These are phyloP conservation scores for Aspergillus novoparasiticus DNA, from an alignment of 2,329 filamentous ascomycete species.

Conservation along the genomic window DNA sequence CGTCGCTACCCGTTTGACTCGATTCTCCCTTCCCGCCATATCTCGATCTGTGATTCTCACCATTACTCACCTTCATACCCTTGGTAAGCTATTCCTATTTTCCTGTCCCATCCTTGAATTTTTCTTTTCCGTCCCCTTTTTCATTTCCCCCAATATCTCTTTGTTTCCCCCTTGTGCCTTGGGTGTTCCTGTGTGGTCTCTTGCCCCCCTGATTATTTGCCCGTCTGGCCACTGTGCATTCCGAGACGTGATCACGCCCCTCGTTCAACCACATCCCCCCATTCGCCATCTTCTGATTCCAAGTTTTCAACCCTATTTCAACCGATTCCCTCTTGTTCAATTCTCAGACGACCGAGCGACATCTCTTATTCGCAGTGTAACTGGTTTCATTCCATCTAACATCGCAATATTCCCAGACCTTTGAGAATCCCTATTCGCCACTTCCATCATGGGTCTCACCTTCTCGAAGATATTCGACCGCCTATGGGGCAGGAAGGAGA, in stretches of 20 bases:
- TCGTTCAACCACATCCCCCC: slow-evolving; percentile 10
- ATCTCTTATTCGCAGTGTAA: neutral
- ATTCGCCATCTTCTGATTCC: slow-evolving; percentile 3
- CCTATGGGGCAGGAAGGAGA: slow-evolving; percentile 99
- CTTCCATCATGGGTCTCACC: slow-evolving; percentile 87
- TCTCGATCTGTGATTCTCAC: slow-evolving; percentile 13
- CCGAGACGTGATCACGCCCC: slow-evolving; percentile 14
- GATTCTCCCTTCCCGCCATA: slow-evolving; percentile 22
- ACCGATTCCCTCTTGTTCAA: neutral
- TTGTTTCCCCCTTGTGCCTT: neutral
- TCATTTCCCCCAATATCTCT: neutral
- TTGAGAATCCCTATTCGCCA: slow-evolving; percentile 32
- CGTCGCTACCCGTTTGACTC: slow-evolving; percentile 15
- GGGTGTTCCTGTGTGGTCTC: slow-evolving; percentile 1
- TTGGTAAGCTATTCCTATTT: slow-evolving; percentile 13
- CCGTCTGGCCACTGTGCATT: slow-evolving; percentile 11
- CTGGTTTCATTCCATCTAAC: slow-evolving; percentile 17
- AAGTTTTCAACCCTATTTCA: neutral
- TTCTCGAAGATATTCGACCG: slow-evolving; percentile 96
- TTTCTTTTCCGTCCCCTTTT: neutral
- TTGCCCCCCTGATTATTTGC: slow-evolving; percentile 13
- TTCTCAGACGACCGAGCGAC: neutral
- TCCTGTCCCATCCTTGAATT: neutral
- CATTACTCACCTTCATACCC: slow-evolving; percentile 8
- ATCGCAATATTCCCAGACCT: slow-evolving; percentile 22